These are phyloP conservation scores for Trichoderma sp. DNA, from an alignment of 2,329 filamentous ascomycete genomes.

Conservation along the genomic window DNA sequence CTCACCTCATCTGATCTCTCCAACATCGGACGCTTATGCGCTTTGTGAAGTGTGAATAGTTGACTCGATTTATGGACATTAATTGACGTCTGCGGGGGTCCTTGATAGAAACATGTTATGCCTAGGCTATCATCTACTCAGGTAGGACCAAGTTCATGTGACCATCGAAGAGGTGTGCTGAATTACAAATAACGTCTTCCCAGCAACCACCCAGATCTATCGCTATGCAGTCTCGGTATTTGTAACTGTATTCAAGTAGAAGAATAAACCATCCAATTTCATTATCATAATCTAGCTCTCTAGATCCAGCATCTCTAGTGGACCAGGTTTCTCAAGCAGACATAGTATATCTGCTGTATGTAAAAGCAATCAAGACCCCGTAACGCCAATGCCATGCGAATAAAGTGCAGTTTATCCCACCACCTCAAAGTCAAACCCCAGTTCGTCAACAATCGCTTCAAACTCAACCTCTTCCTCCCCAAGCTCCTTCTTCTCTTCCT, in stretches of 20 bases:
- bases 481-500: constrained; percentile 12
- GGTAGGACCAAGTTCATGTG: not conserved
- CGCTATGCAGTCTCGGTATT: not conserved
- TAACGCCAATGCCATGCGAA: not conserved
- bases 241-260: not conserved
- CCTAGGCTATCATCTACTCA: not conserved
- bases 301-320: not conserved
- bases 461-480: constrained; percentile 7
- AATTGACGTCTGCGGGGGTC: not conserved
- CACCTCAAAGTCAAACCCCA: constrained; percentile 22
- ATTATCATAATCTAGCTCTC: not conserved
- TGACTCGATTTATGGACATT: not conserved
- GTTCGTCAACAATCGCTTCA: constrained; percentile 23
- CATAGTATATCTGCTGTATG: not conserved
- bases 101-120: not conserved
- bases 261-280: not conserved
- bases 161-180: not conserved
- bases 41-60: not conserved
- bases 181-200: not conserved
- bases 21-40: not conserved
- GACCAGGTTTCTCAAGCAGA: not conserved
- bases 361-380: not conserved
- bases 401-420: not conserved
- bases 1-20: not conserved
- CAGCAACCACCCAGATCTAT: not conserved